Evolutionary conservation across 495 filamentous ascomycete genomes (phyloP), one percentile per base, ranked within the genome.

Genomic region (Trichoderma parareesei): DNA sequence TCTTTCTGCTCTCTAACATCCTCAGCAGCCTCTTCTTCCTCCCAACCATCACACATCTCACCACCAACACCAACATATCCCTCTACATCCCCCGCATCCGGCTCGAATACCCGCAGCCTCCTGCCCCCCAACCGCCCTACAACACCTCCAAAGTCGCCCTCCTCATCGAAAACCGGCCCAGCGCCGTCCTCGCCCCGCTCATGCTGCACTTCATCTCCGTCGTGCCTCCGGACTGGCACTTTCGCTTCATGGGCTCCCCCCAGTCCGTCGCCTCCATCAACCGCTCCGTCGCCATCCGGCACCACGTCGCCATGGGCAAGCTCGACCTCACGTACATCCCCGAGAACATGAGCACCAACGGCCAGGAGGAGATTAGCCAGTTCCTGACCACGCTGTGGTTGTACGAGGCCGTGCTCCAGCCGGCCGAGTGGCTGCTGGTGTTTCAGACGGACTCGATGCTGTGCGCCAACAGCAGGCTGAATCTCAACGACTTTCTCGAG

Each of bases 151-250:
- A 81, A 68, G 73, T 82, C 20, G 80, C 80, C 38, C 76, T 82
- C 35, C 74, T 82, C 2, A 77, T 82, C 66, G 80, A 82, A 64
- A 77, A 80, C 72, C 76, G 80, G 5, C 67, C 74, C 0, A 70
- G 73, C 18, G 68, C 78, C 0, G 73, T 75, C 65, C 75, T 82
- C 13, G 76, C 79, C 0, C 79, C 80, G 0, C 67, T 81, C 5
- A 75, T 81, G 67, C 73, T 82, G 0, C 80, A 83, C 69, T 79
- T 82, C 70, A 81, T 80, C 63, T 68, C 75, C 9, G 79, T 83
- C 38, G 79, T 83, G 2, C 80, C 80, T 4, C 74, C 80, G 16
- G 80, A 82, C 69, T 83, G 80, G 80, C 76, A 75, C n/a, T 82
- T 82, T 71, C 72, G 75, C 38, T 82, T 82, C 73, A 79, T 81